Percentiles rank a stretch among this genome's conserved stretches.
Conservation (phyloP, 495 filamentous ascomycete species). For the Haplographium delicatum region DNA sequence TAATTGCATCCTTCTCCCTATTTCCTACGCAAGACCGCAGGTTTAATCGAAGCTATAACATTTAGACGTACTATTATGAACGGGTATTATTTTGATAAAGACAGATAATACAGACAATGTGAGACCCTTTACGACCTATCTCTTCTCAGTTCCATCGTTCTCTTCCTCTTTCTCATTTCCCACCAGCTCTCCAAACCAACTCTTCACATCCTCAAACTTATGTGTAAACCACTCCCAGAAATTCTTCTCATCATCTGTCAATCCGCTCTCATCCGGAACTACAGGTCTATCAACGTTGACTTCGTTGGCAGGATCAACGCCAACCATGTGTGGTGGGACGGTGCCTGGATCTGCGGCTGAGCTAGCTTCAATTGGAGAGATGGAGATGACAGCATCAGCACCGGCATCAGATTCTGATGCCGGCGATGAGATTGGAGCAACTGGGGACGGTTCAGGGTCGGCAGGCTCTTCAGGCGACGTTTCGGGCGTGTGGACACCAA, state of each 20-base stretch:
- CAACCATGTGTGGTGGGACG: slow-evolving; percentile 14
- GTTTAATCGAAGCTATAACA: too few relatives aligned
- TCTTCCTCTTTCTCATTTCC: slow-evolving; percentile 12
- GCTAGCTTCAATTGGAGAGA: slow-evolving; percentile 23
- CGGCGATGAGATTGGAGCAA: background rate
- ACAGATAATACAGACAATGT: too few relatives aligned
- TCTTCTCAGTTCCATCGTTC: background rate
- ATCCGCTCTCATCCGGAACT: slow-evolving; percentile 17
- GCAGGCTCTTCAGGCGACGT: slow-evolving; percentile 8
- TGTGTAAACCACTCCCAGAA: slow-evolving; percentile 48
- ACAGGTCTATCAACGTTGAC: slow-evolving; percentile 3
- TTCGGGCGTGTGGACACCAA: slow-evolving; percentile 22
- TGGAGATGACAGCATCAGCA: slow-evolving; percentile 15
- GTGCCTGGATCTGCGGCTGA: slow-evolving; percentile 19
- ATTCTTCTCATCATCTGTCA: slow-evolving; percentile 25
- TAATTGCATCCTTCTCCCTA: too few relatives aligned
- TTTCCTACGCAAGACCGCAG: too few relatives aligned
- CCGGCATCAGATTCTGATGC: slow-evolving; percentile 1
- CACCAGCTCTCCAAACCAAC: slow-evolving; percentile 25
- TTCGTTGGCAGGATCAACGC: slow-evolving; percentile 16
- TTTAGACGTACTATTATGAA: too few relatives aligned
- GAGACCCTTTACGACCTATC: too few relatives aligned
- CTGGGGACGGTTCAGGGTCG: slow-evolving; percentile 10
- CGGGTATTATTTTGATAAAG: too few relatives aligned
- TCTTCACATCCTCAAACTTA: slow-evolving; percentile 38